These are phyloP conservation scores for Dentiscutata heterogama DNA, from an alignment of 371 early-diverging fungal genomes.

Conservation along the genomic window DNA sequence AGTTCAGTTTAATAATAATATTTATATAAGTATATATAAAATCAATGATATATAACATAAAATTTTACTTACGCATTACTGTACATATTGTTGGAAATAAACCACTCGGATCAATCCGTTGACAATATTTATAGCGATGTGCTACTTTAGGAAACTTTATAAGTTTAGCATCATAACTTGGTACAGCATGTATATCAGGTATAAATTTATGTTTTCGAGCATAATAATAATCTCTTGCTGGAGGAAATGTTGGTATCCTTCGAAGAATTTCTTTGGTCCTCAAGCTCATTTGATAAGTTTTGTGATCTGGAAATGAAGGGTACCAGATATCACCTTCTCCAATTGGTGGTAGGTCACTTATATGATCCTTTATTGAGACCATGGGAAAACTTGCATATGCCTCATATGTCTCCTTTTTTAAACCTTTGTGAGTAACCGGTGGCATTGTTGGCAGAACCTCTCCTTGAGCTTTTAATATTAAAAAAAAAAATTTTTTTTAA, in stretches of 20 bases:
- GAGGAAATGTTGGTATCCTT: slow-evolving; percentile 2
- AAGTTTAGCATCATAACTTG: slow-evolving; percentile 14
- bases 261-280: slow-evolving; percentile 18
- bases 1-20: neutral
- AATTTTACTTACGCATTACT: slow-evolving; percentile 33
- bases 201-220: neutral
- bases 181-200: neutral
- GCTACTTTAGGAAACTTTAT: neutral
- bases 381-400: slow-evolving; percentile 13
- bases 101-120: slow-evolving; percentile 21
- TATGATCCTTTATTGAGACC: slow-evolving; percentile 35
- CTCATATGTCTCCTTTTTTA: neutral
- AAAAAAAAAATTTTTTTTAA: neutral
- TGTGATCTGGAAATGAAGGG: slow-evolving; percentile 32
- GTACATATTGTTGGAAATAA: slow-evolving; percentile 38
- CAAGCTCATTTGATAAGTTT: neutral
- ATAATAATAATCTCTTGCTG: neutral
- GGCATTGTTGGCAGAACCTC: slow-evolving; percentile 39
- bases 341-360: slow-evolving; percentile 45
- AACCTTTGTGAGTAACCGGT: slow-evolving; percentile 39
- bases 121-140: slow-evolving; percentile 19
- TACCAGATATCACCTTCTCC: slow-evolving; percentile 26
- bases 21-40: neutral
- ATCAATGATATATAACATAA: neutral
- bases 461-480: neutral